Evolutionary conservation across 352 stramenopile genomes (phyloP).

Genomic region (Globisporangium viniferum): DNA sequence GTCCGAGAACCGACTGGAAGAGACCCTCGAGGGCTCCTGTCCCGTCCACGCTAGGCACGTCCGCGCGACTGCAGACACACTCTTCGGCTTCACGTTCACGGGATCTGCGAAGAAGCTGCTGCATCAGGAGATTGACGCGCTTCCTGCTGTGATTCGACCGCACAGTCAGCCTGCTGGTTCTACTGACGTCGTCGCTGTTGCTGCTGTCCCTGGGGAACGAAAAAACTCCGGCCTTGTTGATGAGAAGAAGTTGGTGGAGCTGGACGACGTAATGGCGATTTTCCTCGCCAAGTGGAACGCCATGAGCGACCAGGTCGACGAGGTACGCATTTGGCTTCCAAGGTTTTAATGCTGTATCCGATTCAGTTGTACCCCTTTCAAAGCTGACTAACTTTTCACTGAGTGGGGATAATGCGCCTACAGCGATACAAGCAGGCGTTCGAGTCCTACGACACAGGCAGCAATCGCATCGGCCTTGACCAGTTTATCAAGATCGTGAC

Average conservation of each 20-base stretch:
- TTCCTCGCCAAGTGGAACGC: conserved; percentile 55
- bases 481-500: conserved; percentile 75
- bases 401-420: not conserved
- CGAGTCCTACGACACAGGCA: conserved; percentile 32
- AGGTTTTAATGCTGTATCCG: too few relatives aligned
- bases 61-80: conserved; percentile 22
- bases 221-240: not conserved
- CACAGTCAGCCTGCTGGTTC: not conserved
- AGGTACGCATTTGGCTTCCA: conserved; percentile 26
- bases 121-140: conserved; percentile 28
- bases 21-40: conserved; percentile 52
- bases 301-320: conserved; percentile 45
- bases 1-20: conserved; percentile 45
- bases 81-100: conserved; percentile 52
- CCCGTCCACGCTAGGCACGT: conserved; percentile 34
- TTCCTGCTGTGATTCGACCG: conserved; percentile 18
- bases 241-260: conserved; percentile 32
- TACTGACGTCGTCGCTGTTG: not conserved
- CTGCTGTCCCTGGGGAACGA: not conserved
- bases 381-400: not conserved
- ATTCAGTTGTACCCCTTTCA: too few relatives aligned
- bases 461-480: conserved; percentile 55
- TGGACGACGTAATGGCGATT: conserved; percentile 62
- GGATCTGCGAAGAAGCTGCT: conserved; percentile 32
- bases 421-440: conserved; percentile 58